Evolutionary conservation across 257 asterid species (phyloP).

Genomic region (Ophiorrhiza pumila): DNA sequence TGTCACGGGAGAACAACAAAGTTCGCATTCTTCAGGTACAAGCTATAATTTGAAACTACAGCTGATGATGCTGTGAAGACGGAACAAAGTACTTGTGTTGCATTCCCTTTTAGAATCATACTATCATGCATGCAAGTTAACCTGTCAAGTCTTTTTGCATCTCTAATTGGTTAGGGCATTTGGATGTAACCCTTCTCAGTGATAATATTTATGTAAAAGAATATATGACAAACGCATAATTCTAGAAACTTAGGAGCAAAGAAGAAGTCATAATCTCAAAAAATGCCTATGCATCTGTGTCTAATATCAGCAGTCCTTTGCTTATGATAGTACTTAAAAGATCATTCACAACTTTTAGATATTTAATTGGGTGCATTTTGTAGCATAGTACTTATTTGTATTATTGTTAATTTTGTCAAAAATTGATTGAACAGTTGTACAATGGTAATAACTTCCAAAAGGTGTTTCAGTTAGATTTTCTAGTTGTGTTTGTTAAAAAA

Average conservation of each 20-base stretch:
- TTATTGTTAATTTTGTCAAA: background rate
- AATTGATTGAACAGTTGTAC: background rate
- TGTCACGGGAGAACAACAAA: conserved; percentile 82
- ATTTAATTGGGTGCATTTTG: too few species aligned
- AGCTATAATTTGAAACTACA: background rate
- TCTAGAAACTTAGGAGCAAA: background rate
- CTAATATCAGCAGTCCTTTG: background rate
- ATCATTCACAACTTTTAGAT: too few species aligned
- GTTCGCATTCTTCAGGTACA: conserved; percentile 93
- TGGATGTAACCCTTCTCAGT: background rate
- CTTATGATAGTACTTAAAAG: too few species aligned
- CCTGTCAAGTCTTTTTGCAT: background rate
- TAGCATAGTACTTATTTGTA: too few species aligned
- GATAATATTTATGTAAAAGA: too few species aligned
- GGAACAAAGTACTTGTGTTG: background rate
- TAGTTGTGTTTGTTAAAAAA: background rate
- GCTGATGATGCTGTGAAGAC: background rate
- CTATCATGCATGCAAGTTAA: background rate
- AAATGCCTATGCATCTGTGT: background rate
- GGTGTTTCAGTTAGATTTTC: background rate
- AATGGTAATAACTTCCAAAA: background rate
- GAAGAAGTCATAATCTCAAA: background rate
- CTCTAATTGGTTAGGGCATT: background rate
- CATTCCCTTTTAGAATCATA: background rate
- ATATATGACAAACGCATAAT: background rate